These are phyloP conservation scores for Epichloe gansuensis DNA, from an alignment of 2,329 filamentous ascomycete species.

Conservation along the genomic window DNA sequence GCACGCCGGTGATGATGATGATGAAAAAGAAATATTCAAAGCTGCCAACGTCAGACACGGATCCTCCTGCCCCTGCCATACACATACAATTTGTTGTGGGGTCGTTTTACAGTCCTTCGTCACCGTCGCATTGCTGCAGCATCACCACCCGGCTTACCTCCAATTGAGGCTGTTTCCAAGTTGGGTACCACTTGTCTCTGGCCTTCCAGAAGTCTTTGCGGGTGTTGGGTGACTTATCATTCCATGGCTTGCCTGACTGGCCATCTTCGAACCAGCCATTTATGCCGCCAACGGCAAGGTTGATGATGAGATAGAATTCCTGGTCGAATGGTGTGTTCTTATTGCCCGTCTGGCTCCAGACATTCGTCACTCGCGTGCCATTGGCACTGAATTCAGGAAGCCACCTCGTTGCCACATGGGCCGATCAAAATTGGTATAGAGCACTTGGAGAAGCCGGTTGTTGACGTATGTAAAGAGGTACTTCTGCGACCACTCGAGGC, in stretches of 20 bases:
- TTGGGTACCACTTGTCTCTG: slow-evolving; percentile 52
- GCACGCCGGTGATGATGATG: not conserved
- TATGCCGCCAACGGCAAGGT: slow-evolving; percentile 63
- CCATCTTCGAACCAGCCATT: slow-evolving; percentile 79
- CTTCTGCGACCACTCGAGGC: slow-evolving; percentile 77
- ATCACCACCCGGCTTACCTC: slow-evolving; percentile 59
- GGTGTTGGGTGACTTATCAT: slow-evolving; percentile 54
- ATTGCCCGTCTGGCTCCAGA: slow-evolving; percentile 50
- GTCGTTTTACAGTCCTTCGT: slow-evolving; percentile 34
- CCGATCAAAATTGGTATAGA: slow-evolving; percentile 63
- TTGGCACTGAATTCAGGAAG: slow-evolving; percentile 53
- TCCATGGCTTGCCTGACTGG: slow-evolving; percentile 63
- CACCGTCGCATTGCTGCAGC: slow-evolving; percentile 55
- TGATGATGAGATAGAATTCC: slow-evolving; percentile 63
- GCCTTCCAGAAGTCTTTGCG: slow-evolving; percentile 68
- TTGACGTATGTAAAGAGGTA: slow-evolving; percentile 83
- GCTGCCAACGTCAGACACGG: too few species aligned
- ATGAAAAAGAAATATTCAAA: not conserved
- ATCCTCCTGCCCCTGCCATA: not conserved
- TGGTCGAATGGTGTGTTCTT: slow-evolving; percentile 63
- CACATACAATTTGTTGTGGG: not conserved
- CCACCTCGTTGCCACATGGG: slow-evolving; percentile 56
- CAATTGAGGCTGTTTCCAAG: slow-evolving; percentile 59
- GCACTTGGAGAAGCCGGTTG: slow-evolving; percentile 64
- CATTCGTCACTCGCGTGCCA: slow-evolving; percentile 50